Conservation (phyloP, 1,139 yeast genomes). For the Blastobotrys elegans region DNA sequence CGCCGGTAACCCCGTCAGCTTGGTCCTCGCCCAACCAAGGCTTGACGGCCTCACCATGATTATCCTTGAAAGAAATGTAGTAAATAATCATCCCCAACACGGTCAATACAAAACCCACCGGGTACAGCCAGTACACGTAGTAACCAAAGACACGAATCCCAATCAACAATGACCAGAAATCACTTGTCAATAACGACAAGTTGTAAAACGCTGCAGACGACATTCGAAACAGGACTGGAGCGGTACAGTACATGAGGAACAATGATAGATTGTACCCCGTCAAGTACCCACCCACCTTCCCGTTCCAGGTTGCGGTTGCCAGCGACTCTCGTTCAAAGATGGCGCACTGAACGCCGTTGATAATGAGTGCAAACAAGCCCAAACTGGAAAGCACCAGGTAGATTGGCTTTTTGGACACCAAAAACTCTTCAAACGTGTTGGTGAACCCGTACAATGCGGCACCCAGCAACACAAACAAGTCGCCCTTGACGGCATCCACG, state of each 20-base stretch:
- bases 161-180: conserved; percentile 42
- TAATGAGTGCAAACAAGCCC: conserved; percentile 39
- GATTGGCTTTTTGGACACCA: conserved; percentile 42
- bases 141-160: conserved; percentile 42
- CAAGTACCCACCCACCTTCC: conserved; percentile 39
- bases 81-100: conserved; percentile 39
- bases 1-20: conserved; percentile 37
- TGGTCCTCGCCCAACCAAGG: conserved; percentile 44
- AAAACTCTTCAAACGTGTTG: conserved; percentile 40
- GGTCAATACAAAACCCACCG: conserved; percentile 42
- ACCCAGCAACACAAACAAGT: conserved; percentile 40
- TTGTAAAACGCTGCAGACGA: conserved; percentile 45
- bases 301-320: conserved; percentile 37
- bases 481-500: conserved; percentile 39
- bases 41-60: conserved; percentile 38
- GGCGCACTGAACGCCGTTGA: conserved; percentile 42
- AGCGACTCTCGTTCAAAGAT: conserved; percentile 39
- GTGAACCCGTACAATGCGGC: conserved; percentile 43
- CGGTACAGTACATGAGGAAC: conserved; percentile 37
- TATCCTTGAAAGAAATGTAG: conserved; percentile 34
- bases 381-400: conserved; percentile 42
- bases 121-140: conserved; percentile 42
- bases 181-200: conserved; percentile 40
- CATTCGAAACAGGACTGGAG: conserved; percentile 42
- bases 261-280: conserved; percentile 40